These are phyloP conservation scores for Petasospora fabianii DNA, from an alignment of 1,139 yeast species.

Conservation along the genomic window DNA sequence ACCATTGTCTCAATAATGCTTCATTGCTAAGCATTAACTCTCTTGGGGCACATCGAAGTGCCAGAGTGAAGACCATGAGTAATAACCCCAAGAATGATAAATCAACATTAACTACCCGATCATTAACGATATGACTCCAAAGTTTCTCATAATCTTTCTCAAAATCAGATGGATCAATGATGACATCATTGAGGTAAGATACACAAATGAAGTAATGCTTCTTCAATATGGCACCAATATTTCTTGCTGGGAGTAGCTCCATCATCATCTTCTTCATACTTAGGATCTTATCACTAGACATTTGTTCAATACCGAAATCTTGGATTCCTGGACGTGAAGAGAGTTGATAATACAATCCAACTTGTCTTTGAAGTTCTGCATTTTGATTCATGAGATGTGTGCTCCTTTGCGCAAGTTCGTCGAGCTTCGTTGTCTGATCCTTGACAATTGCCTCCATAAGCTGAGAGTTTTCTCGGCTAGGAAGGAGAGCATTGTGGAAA, in stretches of 20 bases:
- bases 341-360: conserved; percentile 7
- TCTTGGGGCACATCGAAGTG: conserved; percentile 11
- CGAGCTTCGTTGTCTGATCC: conserved; percentile 5
- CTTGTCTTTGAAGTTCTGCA: conserved; percentile 13
- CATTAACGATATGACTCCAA: conserved; percentile 10
- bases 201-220: conserved; percentile 15
- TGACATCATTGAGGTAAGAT: conserved; percentile 6
- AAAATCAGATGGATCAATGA: conserved; percentile 9
- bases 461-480: conserved; percentile 2
- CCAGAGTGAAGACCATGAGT: conserved; percentile 13
- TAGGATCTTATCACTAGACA: conserved; percentile 5
- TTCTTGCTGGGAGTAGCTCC: conserved; percentile 13
- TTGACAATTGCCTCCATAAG: conserved; percentile 7
- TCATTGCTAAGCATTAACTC: conserved; percentile 12
- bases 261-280: conserved; percentile 13
- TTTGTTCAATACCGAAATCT: conserved; percentile 5
- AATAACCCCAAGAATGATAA: conserved; percentile 12
- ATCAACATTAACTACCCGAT: conserved; percentile 11
- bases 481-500: too few species aligned
- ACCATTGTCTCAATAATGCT: conserved; percentile 10
- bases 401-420: conserved; percentile 8
- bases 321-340: conserved; percentile 3
- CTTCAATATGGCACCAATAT: conserved; percentile 12
- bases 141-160: conserved; percentile 14
- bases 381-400: conserved; percentile 8